A percentile compares a stretch with the other conserved stretches of the same genome.
Evolutionary conservation across 2,329 filamentous ascomycete species (phyloP).

Genomic region (Ascochyta koolunga): DNA sequence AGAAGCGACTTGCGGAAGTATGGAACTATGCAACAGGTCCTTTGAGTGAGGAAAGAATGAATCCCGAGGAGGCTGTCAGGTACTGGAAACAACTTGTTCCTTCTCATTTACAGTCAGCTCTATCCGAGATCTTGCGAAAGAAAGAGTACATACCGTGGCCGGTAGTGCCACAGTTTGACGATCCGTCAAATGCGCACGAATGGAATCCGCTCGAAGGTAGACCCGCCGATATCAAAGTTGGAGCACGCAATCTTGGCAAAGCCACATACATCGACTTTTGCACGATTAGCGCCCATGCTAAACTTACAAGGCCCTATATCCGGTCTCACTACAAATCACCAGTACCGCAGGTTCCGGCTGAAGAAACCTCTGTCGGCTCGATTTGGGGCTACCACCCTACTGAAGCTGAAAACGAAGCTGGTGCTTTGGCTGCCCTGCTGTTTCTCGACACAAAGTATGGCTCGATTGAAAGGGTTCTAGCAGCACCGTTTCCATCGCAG

Average conservation of each 20-base stretch:
- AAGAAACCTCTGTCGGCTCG: neutral
- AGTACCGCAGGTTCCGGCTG: slow-evolving; percentile 6
- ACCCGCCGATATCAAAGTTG: slow-evolving; percentile 10
- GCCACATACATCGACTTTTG: slow-evolving; percentile 35
- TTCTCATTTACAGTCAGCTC: neutral
- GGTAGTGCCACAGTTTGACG: slow-evolving; percentile 23
- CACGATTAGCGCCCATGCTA: neutral
- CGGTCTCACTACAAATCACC: neutral
- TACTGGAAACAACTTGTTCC: slow-evolving; percentile 33
- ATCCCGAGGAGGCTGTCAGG: slow-evolving; percentile 32
- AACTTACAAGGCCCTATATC: neutral
- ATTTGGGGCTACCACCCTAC: neutral
- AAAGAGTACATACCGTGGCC: slow-evolving; percentile 14
- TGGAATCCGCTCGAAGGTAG: slow-evolving; percentile 34
- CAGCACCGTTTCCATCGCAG: slow-evolving; percentile 30
- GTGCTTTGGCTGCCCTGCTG: slow-evolving; percentile 43
- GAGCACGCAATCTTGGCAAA: slow-evolving; percentile 15
- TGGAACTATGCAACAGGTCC: slow-evolving; percentile 39
- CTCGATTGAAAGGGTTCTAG: slow-evolving; percentile 26
- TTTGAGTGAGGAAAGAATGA: slow-evolving; percentile 36
- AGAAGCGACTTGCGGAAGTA: slow-evolving; percentile 22
- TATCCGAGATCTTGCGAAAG: neutral
- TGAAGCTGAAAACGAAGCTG: slow-evolving; percentile 18
- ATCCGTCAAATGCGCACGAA: slow-evolving; percentile 22
- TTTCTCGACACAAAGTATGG: slow-evolving; percentile 36